phyloP scores from a whole-genome alignment of 495 filamentous ascomycete genomes.

The Penicilliopsis zonata region DNA sequence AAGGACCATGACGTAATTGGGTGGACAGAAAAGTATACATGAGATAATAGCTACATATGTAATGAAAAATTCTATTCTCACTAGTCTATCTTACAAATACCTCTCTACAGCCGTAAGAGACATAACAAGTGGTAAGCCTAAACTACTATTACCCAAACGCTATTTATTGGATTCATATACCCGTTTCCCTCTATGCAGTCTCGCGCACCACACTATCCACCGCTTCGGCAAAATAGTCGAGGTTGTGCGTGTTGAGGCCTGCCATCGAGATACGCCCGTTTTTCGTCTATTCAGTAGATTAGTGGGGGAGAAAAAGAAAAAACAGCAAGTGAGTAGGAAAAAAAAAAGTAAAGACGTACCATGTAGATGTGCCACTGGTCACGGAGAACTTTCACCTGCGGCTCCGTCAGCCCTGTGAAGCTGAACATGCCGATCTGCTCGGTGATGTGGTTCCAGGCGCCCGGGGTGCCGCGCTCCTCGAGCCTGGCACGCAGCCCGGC shows the following conservation, averaged over 20 bases:
- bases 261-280: constrained; percentile 96
- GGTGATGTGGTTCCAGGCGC: constrained; percentile 91
- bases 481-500: constrained; percentile 60
- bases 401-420: constrained; percentile 82
- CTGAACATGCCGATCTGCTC: constrained; percentile 99
- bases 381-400: constrained; percentile 71
- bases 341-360: constrained; percentile 23
- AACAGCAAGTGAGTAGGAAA: not conserved
- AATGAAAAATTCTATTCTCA: too few relatives aligned
- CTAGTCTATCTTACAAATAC: too few relatives aligned
- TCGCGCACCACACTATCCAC: constrained; percentile 77
- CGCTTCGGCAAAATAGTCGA: constrained; percentile 85
- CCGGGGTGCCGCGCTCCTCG: constrained; percentile 69
- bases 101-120: too few relatives aligned
- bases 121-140: too few relatives aligned
- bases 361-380: constrained; percentile 87
- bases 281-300: too few relatives aligned
- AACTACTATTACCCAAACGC: too few relatives aligned
- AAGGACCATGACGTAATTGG: too few relatives aligned
- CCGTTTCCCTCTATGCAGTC: too few relatives aligned
- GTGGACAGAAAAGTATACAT: too few relatives aligned
- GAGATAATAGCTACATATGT: too few relatives aligned
- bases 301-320: not conserved
- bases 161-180: too few relatives aligned
- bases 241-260: constrained; percentile 78